Evolutionary conservation across 2,329 filamentous ascomycete genomes (phyloP), one percentile per base, ranked within the genome.

Genomic region (Alternaria gansuensis): DNA sequence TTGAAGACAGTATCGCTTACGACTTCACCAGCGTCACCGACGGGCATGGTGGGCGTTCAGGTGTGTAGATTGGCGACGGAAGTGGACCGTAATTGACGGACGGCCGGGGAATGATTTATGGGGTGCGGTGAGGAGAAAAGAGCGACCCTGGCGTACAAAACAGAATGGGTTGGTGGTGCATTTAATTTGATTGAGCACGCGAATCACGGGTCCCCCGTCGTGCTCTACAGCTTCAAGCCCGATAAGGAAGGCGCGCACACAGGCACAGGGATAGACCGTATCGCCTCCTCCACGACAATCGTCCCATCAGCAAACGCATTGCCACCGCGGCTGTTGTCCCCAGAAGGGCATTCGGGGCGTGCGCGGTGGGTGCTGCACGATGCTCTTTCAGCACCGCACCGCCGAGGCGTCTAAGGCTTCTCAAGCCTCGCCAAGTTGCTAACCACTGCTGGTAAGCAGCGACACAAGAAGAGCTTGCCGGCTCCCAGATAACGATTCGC

Each of bases 41-140:
- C 54, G 66, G 71, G 66, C 69, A 72, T 72, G 61, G 55, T 73
- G 68, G 55, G 58, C 54, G 62, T 51, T 55, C 55, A 59, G 44
- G 41, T 37, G 14, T 31, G 37, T 2, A 31, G 36, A 17, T 49
- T 39, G 28, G 14, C 44, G 40, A 10, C 28, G 14, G 44, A 52
- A 36, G 52, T 17, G 36, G 31, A 45, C 48, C 33, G 51, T 43
- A 23, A 34, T 36, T 36, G 48, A 26, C 49, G 29, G 54, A 33
- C 54, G 44, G 43, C 45, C 50, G 51, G 55, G 52, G 24, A 43
- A 37, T 37, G 36, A 44, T 51, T 52, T 54, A 51, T 51, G 48
- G 26, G 33, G n/a, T 55, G 54, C 56, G 52, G 65, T 52, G 62
- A 65, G 57, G 60, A 62, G 55, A 53, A 63, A 51, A 63, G 52